Conservation (phyloP, 176 grass and related monocot genomes). For the Aechmea fasciata region DNA sequence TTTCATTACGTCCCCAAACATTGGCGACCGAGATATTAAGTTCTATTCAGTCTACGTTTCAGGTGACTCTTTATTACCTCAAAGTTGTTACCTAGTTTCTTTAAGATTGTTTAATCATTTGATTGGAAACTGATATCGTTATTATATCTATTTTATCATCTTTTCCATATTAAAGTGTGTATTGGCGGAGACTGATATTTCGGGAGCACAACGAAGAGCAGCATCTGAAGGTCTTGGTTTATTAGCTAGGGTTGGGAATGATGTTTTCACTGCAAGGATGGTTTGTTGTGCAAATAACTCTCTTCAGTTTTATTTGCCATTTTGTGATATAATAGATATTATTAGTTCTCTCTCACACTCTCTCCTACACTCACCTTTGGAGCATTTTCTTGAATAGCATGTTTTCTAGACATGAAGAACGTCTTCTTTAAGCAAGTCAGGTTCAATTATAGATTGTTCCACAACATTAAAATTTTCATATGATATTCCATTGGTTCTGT, state of each 20-base stretch:
- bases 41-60: slow-evolving; percentile 67
- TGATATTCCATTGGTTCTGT: not conserved
- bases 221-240: slow-evolving; percentile 86
- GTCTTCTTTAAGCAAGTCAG: not conserved
- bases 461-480: not conserved
- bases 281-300: slow-evolving; percentile 31
- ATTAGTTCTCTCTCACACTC: not conserved
- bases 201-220: slow-evolving; percentile 62
- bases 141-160: not conserved
- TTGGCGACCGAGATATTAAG: slow-evolving; percentile 60
- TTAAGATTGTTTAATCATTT: not conserved
- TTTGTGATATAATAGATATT: not conserved
- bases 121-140: not conserved
- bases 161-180: slow-evolving; percentile 44
- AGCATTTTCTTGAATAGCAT: not conserved
- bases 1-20: slow-evolving; percentile 52
- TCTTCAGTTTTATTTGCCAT: not conserved
- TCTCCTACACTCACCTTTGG: not conserved
- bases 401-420: not conserved
- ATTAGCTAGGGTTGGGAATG: slow-evolving; percentile 71
- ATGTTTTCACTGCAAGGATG: slow-evolving; percentile 86
- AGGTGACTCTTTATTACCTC: slow-evolving; percentile 28
- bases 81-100: not conserved
- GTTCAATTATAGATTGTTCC: not conserved
- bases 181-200: slow-evolving; percentile 55